These are phyloP conservation scores for Annulohypoxylon nitens DNA, from an alignment of 495 filamentous ascomycete species.

Conservation along the genomic window DNA sequence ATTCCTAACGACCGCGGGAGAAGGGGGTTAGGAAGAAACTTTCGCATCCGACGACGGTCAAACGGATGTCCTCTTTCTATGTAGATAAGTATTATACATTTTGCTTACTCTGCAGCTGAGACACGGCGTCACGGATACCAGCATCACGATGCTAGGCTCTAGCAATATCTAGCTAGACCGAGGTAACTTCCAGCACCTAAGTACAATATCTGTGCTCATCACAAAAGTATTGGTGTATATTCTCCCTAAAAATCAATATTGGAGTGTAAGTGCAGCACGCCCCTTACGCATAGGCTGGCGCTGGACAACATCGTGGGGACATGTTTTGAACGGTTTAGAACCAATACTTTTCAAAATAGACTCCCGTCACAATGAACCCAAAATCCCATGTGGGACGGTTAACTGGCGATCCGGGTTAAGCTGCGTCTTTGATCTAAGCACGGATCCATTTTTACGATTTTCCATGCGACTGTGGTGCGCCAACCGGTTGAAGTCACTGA, in stretches of 20 bases:
- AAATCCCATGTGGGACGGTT: conserved; percentile 25
- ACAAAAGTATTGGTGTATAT: conserved; percentile 3
- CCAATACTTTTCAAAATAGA: conserved; percentile 15
- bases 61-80: conserved; percentile 32
- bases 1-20: conserved; percentile 12
- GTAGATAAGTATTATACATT: conserved; percentile 25
- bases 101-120: conserved; percentile 31
- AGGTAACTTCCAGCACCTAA: conserved; percentile 18
- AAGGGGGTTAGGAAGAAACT: conserved; percentile 17
- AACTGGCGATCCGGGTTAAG: conserved; percentile 29
- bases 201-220: background rate
- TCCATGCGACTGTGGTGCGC: conserved; percentile 32
- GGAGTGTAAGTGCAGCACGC: conserved; percentile 12
- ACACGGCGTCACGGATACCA: conserved; percentile 33
- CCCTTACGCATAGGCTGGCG: conserved; percentile 19
- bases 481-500: conserved; percentile 30
- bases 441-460: conserved; percentile 41
- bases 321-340: conserved; percentile 6
- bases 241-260: conserved; percentile 27
- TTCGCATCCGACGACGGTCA: conserved; percentile 24
- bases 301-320: conserved; percentile 17
- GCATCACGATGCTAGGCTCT: conserved; percentile 16
- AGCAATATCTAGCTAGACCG: conserved; percentile 6
- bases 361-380: conserved; percentile 1
- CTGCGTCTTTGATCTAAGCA: conserved; percentile 33